Percentiles rank a stretch among this genome's conserved stretches.
Conservation (phyloP, 2,329 filamentous ascomycete genomes). For the Massarina eburnea region DNA sequence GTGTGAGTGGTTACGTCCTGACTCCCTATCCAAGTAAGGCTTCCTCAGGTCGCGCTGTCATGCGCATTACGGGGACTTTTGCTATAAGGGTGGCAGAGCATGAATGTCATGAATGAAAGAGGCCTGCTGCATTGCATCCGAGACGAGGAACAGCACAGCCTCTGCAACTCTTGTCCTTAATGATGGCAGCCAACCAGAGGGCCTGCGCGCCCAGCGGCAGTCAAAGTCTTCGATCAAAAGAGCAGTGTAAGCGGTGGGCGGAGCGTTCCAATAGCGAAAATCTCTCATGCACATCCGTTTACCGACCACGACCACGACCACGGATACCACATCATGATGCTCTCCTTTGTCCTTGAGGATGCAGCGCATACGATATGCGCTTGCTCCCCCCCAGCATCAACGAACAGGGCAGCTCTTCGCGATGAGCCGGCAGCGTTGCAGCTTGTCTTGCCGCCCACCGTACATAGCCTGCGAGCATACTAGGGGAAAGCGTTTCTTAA, state of each 20-base stretch:
- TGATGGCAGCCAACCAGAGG: neutral
- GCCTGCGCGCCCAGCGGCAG: neutral
- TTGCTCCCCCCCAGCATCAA: conserved; percentile 1
- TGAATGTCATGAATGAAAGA: too few species aligned
- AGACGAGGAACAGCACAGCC: neutral
- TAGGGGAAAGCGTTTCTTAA: neutral
- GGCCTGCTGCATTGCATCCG: neutral
- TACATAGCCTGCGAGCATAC: neutral
- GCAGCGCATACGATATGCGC: neutral
- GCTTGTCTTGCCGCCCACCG: neutral
- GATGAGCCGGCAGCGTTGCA: neutral
- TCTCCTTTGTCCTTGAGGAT: neutral
- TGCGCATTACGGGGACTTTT: too few species aligned
- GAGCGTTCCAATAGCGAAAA: conserved; percentile 32
- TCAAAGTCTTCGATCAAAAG: neutral
- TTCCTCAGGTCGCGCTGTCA: too few species aligned
- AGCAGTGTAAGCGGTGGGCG: neutral
- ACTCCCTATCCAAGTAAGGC: too few species aligned
- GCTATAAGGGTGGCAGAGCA: too few species aligned
- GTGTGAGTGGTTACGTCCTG: too few species aligned
- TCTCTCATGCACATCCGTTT: conserved; percentile 30
- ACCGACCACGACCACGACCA: conserved; percentile 1
- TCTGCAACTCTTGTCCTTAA: neutral
- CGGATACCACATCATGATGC: conserved; percentile 1
- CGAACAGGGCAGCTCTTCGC: neutral